These are phyloP conservation scores for Candida labiduridarum DNA, from an alignment of 1,139 yeast species.

Conservation along the genomic window DNA sequence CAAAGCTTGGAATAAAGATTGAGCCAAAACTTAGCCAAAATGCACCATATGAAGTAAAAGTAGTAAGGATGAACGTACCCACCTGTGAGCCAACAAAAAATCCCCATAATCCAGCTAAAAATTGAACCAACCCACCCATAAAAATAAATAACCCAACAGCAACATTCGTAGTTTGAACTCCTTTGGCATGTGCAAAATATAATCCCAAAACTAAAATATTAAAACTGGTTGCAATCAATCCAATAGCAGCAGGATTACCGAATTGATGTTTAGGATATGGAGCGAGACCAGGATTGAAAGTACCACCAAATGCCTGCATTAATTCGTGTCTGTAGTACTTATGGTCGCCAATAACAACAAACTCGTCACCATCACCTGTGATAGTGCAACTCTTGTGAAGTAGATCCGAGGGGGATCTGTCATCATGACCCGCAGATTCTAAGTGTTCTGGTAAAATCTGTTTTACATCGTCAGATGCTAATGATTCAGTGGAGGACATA, in stretches of 20 bases:
- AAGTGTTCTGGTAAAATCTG: neutral
- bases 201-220: conserved; percentile 48
- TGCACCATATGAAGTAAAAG: conserved; percentile 70
- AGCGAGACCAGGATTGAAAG: conserved; percentile 33
- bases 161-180: conserved; percentile 34
- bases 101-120: conserved; percentile 69
- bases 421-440: neutral
- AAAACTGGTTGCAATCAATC: conserved; percentile 42
- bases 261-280: conserved; percentile 36
- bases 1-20: conserved; percentile 56
- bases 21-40: conserved; percentile 73
- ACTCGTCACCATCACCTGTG: conserved; percentile 28
- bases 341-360: conserved; percentile 32
- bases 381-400: conserved; percentile 19
- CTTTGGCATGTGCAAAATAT: conserved; percentile 40
- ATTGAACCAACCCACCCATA: conserved; percentile 64
- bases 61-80: conserved; percentile 59
- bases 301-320: conserved; percentile 40
- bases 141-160: conserved; percentile 47
- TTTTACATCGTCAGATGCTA: neutral
- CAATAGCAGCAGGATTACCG: conserved; percentile 66
- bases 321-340: conserved; percentile 40
- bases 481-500: conserved; percentile 2
- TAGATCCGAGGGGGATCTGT: neutral
- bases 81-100: conserved; percentile 54